Conservation (phyloP, 2,329 filamentous ascomycete genomes). For the Beauveria sp. region DNA sequence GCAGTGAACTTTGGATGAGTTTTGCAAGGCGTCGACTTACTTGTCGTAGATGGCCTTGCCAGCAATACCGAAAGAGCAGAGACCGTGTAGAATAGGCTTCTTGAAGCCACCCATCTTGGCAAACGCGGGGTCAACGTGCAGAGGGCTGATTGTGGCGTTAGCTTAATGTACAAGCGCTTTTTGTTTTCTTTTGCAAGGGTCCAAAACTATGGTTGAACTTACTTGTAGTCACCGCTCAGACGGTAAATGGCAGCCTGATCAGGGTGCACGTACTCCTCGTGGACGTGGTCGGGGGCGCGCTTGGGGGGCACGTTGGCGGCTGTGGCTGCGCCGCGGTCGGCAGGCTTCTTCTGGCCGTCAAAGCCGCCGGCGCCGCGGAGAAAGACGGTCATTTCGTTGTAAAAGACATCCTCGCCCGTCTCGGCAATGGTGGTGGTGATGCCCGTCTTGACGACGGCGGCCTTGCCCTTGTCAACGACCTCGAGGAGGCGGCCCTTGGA, state of each 20-base stretch:
- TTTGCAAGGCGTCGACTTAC: constrained; percentile 13
- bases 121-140: constrained; percentile 92
- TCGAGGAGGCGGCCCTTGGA: constrained; percentile 78
- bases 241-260: constrained; percentile 93
- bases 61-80: constrained; percentile 88
- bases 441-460: constrained; percentile 73
- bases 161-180: background rate
- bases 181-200: background rate
- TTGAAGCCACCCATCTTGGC: constrained; percentile 95
- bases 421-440: constrained; percentile 77
- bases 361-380: constrained; percentile 87
- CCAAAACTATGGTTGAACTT: background rate
- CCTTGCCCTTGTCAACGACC: constrained; percentile 90
- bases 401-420: constrained; percentile 86
- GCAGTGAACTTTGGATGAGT: background rate
- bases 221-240: constrained; percentile 84
- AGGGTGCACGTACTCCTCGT: constrained; percentile 78
- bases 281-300: constrained; percentile 69
- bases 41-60: constrained; percentile 83
- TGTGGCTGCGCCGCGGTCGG: constrained; percentile 72
- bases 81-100: constrained; percentile 88
- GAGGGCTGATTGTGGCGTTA: constrained; percentile 43
- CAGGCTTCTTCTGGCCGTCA: constrained; percentile 69
- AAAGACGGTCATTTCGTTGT: constrained; percentile 93
- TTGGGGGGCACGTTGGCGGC: constrained; percentile 71